Base-by-base conservation (phyloP, 2,329 filamentous ascomycete genomes). In the Metarhizium robertsii region DNA sequence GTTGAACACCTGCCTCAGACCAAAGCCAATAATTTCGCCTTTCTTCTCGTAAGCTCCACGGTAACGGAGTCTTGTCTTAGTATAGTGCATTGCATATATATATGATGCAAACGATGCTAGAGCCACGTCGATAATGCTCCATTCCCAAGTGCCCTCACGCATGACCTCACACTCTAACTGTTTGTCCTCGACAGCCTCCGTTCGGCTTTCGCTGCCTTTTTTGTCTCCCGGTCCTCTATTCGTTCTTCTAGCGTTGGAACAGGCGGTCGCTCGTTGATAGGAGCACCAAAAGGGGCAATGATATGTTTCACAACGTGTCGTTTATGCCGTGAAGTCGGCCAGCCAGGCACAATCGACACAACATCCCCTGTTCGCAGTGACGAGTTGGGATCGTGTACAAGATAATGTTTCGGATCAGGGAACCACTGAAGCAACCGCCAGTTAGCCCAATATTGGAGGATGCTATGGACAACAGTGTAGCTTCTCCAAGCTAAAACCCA, bases 351-450 rank as follows among this genome's bases (percentile, higher is more conserved):
- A 62, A 92, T 88, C 59, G 83, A 79, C 32, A 94, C 82, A 3
- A 92, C 81, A 68, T 94, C 89, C 66, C 89, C 89, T 52, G 80
- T 79, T 56, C 84, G 79, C 42, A 91, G 79, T 30, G 87, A 90
- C 62, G 84, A 81, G 69, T 82, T 83, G 32, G 89, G 89, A 70
- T 94, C 89, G 74, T 90, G 87, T 42, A 92, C 88, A 34, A 92
- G 81, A 67, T 86, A 79, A 61, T 83, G 79, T 60, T 79, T 75
- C 25, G 81, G 80, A 48, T 79, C 74, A 64, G 84, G 79, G 69
- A 87, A 92, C 73, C 67, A 73, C 72, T 74, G 79, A 13, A 6
- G 16, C 5, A 25, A 16, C 29, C 16, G 30, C 50, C 29, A 54
- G 53, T 50, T 20, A 48, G 18, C 10, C 25, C 40, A 34, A 43